Percentiles rank a stretch among this genome's conserved stretches.
Evolutionary conservation across 1,284 basidiomycete genomes (phyloP).

Genomic region (Leccinum pachyderme): DNA sequence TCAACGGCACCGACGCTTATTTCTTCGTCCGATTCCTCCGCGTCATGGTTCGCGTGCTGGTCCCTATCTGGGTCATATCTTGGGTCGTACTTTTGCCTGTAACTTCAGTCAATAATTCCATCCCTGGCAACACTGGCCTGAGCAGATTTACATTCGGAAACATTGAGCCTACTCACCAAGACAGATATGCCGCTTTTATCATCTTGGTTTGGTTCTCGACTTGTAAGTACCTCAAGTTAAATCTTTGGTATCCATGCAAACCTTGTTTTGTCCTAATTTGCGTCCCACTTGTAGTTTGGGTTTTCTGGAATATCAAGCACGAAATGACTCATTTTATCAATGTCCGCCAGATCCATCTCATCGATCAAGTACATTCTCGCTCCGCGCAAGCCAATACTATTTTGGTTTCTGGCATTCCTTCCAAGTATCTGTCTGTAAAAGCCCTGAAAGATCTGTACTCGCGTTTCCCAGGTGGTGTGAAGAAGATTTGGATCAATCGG

Average conservation of each 20-base stretch:
- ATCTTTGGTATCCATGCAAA: not conserved
- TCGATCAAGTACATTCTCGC: conserved; percentile 67
- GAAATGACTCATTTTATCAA: conserved; percentile 84
- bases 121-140: conserved; percentile 56
- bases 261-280: conserved; percentile 4
- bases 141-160: conserved; percentile 84
- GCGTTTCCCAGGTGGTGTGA: conserved; percentile 81
- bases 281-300: conserved; percentile 58
- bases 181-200: conserved; percentile 75
- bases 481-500: conserved; percentile 88
- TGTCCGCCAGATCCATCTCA: conserved; percentile 83
- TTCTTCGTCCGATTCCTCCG: conserved; percentile 89
- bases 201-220: conserved; percentile 75
- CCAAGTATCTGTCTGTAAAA: conserved; percentile 64
- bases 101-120: conserved; percentile 54
- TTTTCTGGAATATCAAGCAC: conserved; percentile 75
- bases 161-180: conserved; percentile 48
- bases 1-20: conserved; percentile 93
- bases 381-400: conserved; percentile 86
- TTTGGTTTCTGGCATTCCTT: conserved; percentile 87
- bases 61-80: conserved; percentile 80
- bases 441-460: conserved; percentile 70
- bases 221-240: conserved; percentile 44
- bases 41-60: conserved; percentile 76
- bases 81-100: conserved; percentile 74